Percentiles rank a stretch among this genome's conserved stretches.
Evolutionary conservation across 352 stramenopile species (phyloP).

Genomic region (Thalassiosira tumida): DNA sequence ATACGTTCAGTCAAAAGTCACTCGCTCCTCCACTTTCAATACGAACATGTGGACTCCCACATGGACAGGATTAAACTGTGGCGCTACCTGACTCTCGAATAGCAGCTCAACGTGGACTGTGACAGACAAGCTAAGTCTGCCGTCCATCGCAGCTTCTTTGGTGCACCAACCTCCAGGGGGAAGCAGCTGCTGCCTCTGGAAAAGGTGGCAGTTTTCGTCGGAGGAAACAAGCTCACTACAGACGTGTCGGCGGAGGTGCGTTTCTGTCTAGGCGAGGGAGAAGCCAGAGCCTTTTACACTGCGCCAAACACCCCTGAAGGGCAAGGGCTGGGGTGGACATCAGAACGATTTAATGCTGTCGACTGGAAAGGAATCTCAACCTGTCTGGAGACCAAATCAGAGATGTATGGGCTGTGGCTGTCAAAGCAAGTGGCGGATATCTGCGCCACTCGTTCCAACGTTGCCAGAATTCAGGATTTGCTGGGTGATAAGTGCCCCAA

Average conservation of each 20-base stretch:
- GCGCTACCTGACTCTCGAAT: neutral
- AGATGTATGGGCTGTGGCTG: constrained; percentile 60
- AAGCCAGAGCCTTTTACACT: constrained; percentile 30
- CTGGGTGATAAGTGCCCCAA: constrained; percentile 55
- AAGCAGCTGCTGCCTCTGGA: constrained; percentile 16
- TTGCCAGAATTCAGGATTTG: constrained; percentile 15
- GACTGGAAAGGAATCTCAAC: neutral
- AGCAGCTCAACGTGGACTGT: constrained; percentile 4
- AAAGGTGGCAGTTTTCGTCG: constrained; percentile 31
- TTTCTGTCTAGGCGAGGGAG: constrained; percentile 14
- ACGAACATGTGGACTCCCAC: constrained; percentile 58
- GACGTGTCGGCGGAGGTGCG: constrained; percentile 17
- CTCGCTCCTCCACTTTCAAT: constrained; percentile 16
- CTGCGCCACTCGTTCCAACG: constrained; percentile 1
- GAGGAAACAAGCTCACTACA: constrained; percentile 21
- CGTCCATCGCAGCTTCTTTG: neutral
- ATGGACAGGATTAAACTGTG: constrained; percentile 21
- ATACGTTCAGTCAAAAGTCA: too few relatives aligned
- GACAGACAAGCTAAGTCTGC: neutral
- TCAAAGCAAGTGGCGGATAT: constrained; percentile 35
- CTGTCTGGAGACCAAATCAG: neutral
- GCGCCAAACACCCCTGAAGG: neutral
- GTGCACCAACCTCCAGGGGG: too few relatives aligned
- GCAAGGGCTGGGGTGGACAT: constrained; percentile 15
- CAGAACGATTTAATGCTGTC: constrained; percentile 38